phyloP scores from a whole-genome alignment of 768 basidiomycete genomes.

The Panaeolus cyanescens region DNA sequence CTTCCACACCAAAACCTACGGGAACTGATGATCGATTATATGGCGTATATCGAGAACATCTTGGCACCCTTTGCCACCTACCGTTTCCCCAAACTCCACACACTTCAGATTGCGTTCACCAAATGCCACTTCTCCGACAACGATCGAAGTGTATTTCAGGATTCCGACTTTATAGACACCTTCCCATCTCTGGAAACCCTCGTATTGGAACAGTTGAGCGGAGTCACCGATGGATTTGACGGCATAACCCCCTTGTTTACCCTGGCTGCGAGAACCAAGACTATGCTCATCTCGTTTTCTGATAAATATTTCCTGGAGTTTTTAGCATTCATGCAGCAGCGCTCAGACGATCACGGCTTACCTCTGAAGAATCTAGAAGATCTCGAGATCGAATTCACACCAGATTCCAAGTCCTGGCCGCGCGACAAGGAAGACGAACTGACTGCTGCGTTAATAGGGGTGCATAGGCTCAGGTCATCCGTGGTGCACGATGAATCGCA shows the following conservation, averaged over 20 bases:
- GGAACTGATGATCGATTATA: background rate
- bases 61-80: background rate
- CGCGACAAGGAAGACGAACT: background rate
- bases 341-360: background rate
- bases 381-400: background rate
- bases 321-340: background rate
- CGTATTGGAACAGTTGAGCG: background rate
- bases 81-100: background rate
- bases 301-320: background rate
- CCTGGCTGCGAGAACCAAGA: background rate
- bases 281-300: background rate
- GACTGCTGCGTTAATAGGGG: background rate
- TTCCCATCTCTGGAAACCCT: background rate
- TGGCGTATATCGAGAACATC: background rate
- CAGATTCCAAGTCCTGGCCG: background rate
- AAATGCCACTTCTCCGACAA: too few relatives aligned
- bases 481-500: background rate
- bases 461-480: background rate
- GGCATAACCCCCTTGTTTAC: background rate
- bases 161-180: background rate
- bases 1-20: background rate
- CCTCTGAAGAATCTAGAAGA: background rate
- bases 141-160: background rate
- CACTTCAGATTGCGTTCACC: background rate
- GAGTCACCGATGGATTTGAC: background rate